These are phyloP conservation scores for Ceratobasidium sp. DNA, from an alignment of 1,284 basidiomycete species.

Conservation along the genomic window DNA sequence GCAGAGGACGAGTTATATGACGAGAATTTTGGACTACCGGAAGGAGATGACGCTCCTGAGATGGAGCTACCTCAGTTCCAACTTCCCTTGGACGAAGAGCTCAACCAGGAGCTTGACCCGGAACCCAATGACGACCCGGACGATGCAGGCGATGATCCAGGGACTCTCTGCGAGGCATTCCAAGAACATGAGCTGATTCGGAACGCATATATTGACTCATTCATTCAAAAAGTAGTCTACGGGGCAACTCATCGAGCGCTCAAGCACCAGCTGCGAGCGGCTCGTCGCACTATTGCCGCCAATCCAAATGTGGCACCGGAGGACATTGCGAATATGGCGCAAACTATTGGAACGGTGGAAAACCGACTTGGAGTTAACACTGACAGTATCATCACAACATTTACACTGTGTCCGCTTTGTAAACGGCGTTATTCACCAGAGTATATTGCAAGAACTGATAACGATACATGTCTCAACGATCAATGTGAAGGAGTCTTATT, in stretches of 20 bases:
- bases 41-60: background rate
- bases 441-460: background rate
- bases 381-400: slow-evolving; percentile 8
- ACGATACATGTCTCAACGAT: background rate
- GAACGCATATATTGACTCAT: slow-evolving; percentile 26
- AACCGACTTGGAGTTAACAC: background rate
- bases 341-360: slow-evolving; percentile 22
- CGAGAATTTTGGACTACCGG: slow-evolving; percentile 14
- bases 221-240: slow-evolving; percentile 22
- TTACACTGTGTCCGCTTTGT: slow-evolving; percentile 16
- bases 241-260: slow-evolving; percentile 21
- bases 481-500: slow-evolving; percentile 6
- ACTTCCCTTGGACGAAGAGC: background rate
- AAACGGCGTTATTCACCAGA: background rate
- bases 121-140: background rate
- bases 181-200: slow-evolving; percentile 18
- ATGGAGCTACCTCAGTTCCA: background rate
- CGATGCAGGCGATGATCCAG: background rate
- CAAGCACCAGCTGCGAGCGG: slow-evolving; percentile 16
- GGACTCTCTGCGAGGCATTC: background rate
- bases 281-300: background rate
- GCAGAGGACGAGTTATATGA: background rate
- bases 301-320: background rate
- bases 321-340: slow-evolving; percentile 21
- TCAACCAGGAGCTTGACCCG: background rate